Conservation (phyloP, 129 eudicot genomes). For the Tagetes erecta region DNA sequence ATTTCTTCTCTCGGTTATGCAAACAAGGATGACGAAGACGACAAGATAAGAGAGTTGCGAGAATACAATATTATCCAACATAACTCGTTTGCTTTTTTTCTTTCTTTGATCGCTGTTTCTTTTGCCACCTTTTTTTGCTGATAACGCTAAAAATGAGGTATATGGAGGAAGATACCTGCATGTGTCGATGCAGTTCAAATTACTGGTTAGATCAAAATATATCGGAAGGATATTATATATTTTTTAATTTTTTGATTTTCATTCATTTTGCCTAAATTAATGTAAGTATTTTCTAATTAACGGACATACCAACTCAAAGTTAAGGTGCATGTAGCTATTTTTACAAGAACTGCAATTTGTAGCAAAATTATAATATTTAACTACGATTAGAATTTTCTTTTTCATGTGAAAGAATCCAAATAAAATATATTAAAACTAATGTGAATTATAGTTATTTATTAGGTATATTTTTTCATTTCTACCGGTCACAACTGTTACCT, state of each 20-base stretch:
- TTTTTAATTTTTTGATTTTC: background rate
- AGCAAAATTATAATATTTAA: background rate
- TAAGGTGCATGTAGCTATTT: no score
- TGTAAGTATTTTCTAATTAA: background rate
- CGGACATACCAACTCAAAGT: background rate
- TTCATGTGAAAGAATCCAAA: background rate
- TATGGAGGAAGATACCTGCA: constrained; percentile 98
- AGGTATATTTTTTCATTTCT: no score
- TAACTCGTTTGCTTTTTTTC: constrained; percentile 24
- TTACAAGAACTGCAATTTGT: background rate
- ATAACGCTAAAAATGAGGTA: constrained; percentile 53
- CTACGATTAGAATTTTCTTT: background rate
- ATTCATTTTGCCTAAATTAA: background rate
- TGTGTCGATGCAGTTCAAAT: constrained; percentile 1
- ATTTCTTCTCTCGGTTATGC: constrained; percentile 67
- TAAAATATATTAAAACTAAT: background rate
- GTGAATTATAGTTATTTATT: background rate
- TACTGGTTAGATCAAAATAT: background rate
- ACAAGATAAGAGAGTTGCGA: constrained; percentile 69
- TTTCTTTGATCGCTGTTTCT: constrained; percentile 29
- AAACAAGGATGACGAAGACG: constrained; percentile 57
- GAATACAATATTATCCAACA: constrained; percentile 42
- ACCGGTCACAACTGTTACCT: no score
- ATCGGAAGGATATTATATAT: background rate
- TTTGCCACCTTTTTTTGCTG: constrained; percentile 19